Conservation (phyloP, 495 filamentous ascomycete species). For the Achaetomiella virescens region DNA sequence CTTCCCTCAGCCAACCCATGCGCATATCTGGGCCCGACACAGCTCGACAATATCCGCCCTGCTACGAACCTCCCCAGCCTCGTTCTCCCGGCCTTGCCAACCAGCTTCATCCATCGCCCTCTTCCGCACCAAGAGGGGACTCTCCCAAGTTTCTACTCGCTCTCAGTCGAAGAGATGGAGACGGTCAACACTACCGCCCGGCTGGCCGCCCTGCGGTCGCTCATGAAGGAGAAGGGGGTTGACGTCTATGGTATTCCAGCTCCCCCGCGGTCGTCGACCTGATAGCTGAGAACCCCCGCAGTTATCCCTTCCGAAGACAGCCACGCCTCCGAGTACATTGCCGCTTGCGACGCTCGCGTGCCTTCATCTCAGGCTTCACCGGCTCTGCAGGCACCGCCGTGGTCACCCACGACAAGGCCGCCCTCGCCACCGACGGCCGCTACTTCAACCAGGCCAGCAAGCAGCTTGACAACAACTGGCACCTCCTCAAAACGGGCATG, state of each 20-base stretch:
- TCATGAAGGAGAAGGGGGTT: slow-evolving; percentile 84
- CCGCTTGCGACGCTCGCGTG: slow-evolving; percentile 85
- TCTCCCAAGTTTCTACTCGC: slow-evolving; percentile 2
- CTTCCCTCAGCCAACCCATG: slow-evolving; percentile 11
- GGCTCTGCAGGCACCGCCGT: slow-evolving; percentile 93
- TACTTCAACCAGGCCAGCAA: slow-evolving; percentile 97
- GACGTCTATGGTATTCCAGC: slow-evolving; percentile 81
- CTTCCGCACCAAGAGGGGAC: slow-evolving; percentile 10
- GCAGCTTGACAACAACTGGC: slow-evolving; percentile 90
- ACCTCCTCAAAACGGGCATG: slow-evolving; percentile 83
- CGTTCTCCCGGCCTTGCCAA: slow-evolving; percentile 2
- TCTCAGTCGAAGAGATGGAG: slow-evolving; percentile 59
- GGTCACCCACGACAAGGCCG: slow-evolving; percentile 78
- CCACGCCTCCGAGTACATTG: slow-evolving; percentile 97
- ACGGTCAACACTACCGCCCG: slow-evolving; percentile 76
- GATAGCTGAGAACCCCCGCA: slow-evolving; percentile 32
- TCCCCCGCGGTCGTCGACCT: background rate
- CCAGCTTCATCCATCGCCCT: slow-evolving; percentile 10
- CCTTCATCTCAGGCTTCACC: slow-evolving; percentile 89
- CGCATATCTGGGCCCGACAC: slow-evolving; percentile 24
- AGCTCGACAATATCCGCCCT: slow-evolving; percentile 12
- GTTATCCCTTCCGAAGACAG: slow-evolving; percentile 97
- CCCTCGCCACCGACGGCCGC: slow-evolving; percentile 89
- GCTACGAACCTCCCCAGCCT: slow-evolving; percentile 8
- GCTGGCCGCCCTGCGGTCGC: slow-evolving; percentile 65